phyloP scores from a whole-genome alignment of 192 early-diverging fungal genomes.

The Funneliformis geosporum region DNA sequence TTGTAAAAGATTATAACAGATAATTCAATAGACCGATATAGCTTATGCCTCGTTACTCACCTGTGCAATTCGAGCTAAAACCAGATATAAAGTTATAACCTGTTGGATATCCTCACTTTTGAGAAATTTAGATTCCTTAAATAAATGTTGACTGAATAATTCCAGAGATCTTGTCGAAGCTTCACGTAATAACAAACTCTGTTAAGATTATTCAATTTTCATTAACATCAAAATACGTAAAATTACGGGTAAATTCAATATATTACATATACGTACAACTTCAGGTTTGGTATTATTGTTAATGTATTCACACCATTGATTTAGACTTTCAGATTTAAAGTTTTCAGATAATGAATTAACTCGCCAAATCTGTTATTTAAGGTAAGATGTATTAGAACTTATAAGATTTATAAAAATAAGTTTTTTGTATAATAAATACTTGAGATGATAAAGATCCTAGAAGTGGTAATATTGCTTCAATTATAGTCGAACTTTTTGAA shows the following conservation, averaged over 20 bases:
- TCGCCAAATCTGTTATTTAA: slow-evolving; percentile 7
- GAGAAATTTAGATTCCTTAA: background rate
- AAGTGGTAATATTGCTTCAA: slow-evolving; percentile 8
- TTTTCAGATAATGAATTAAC: background rate
- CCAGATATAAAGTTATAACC: slow-evolving; percentile 9
- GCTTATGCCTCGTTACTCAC: background rate
- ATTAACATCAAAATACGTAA: background rate
- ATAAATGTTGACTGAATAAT: slow-evolving; percentile 9
- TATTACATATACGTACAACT: slow-evolving; percentile 12
- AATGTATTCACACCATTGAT: slow-evolving; percentile 23
- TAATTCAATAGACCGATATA: background rate
- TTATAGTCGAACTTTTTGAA: slow-evolving; percentile 1
- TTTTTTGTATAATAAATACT: background rate
- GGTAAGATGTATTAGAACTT: background rate
- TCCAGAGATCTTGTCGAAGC: slow-evolving; percentile 1
- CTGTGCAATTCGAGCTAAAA: slow-evolving; percentile 16
- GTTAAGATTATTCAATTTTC: too few species aligned
- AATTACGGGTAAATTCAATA: background rate
- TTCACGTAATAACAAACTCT: slow-evolving; percentile 17
- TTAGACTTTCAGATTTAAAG: background rate
- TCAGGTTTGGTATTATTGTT: slow-evolving; percentile 15
- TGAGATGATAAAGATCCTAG: slow-evolving; percentile 11
- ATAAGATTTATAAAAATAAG: background rate
- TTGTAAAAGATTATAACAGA: background rate
- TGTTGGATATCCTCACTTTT: background rate